Conservation (phyloP, 768 basidiomycete species). For the Pisolithus sp. region DNA sequence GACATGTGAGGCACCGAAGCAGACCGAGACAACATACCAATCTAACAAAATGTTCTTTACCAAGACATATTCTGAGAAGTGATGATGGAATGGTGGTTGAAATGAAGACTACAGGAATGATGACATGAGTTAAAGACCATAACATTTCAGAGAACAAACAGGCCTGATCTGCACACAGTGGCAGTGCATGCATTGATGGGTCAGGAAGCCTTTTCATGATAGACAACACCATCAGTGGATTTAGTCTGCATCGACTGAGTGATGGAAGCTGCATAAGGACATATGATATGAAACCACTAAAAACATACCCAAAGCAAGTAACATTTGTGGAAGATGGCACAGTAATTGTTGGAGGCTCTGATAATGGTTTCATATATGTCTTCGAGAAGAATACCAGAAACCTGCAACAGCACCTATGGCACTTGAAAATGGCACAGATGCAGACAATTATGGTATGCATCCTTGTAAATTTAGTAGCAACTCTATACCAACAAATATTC, state of each 20-base stretch:
- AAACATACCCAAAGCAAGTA: constrained; percentile 8
- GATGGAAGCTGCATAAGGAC: constrained; percentile 2
- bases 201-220: not conserved
- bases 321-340: not conserved
- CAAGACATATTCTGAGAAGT: not conserved
- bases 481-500: not conserved
- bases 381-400: constrained; percentile 1
- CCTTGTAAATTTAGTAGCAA: not conserved
- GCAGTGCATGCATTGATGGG: not conserved
- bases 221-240: constrained; percentile 1
- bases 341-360: not conserved
- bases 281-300: constrained; percentile 1
- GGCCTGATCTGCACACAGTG: not conserved
- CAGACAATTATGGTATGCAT: constrained; percentile 1
- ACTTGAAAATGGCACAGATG: not conserved
- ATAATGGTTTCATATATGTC: not conserved
- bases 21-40: not conserved
- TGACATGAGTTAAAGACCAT: not conserved
- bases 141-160: not conserved
- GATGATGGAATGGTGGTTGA: not conserved
- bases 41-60: not conserved
- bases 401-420: not conserved
- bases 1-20: not conserved
- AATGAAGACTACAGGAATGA: not conserved
- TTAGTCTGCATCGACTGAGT: not conserved